Conservation (phyloP, 139 green algal genomes). For the Chlamydomonas schloesseri region DNA sequence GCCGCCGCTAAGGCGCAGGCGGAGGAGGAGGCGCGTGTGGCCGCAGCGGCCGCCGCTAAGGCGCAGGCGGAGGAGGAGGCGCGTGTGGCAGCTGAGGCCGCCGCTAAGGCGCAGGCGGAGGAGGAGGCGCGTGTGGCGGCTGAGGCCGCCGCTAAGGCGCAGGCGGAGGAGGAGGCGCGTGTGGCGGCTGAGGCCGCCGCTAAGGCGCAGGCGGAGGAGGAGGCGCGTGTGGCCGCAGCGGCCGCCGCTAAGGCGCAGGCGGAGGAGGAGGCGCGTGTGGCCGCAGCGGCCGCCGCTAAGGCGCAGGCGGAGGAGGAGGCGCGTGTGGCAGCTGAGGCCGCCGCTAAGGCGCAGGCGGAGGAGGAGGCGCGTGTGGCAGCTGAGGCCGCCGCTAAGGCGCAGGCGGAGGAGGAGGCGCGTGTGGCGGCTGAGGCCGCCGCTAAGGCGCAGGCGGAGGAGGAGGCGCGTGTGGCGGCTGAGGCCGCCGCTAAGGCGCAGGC, state of each 20-base stretch:
- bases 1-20: background rate
- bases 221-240: background rate
- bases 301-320: background rate
- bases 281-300: background rate
- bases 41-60: background rate
- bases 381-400: background rate
- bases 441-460: background rate
- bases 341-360: background rate
- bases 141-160: too few relatives aligned
- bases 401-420: background rate
- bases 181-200: too few relatives aligned
- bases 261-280: background rate
- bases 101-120: background rate
- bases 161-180: background rate
- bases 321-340: background rate
- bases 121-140: background rate
- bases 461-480: background rate
- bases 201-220: background rate
- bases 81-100: background rate
- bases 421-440: background rate
- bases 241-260: background rate
- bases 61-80: too few relatives aligned
- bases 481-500: background rate
- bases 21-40: background rate
- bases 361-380: background rate